Conservation (phyloP, 176 grass and related monocot species). For the Themeda triandra region DNA sequence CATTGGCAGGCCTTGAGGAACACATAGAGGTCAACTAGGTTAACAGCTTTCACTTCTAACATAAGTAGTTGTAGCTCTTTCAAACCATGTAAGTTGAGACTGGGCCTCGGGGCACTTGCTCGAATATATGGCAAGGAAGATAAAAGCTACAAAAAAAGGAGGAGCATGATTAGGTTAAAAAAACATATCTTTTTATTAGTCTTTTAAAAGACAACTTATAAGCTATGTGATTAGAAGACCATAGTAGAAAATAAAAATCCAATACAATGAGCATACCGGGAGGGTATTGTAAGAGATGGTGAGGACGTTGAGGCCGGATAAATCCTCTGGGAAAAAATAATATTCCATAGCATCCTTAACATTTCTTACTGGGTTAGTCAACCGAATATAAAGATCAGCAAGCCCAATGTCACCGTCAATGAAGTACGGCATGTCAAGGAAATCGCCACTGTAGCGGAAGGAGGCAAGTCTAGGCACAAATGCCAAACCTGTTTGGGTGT, state of each 20-base stretch:
- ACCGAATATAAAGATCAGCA: background rate
- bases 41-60: constrained; percentile 41
- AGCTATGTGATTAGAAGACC: background rate
- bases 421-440: background rate
- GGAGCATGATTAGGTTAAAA: background rate
- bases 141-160: background rate
- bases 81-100: background rate
- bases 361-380: background rate
- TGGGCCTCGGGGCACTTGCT: background rate
- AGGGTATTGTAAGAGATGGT: background rate
- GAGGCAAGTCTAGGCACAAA: background rate
- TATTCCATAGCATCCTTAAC: background rate
- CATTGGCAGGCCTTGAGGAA: constrained; percentile 48
- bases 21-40: constrained; percentile 46
- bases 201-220: no score
- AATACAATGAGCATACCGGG: background rate
- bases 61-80: constrained; percentile 40
- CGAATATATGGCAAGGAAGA: background rate
- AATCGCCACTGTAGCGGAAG: background rate
- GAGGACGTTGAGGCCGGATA: background rate
- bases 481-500: background rate
- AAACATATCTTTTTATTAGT: background rate
- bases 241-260: background rate
- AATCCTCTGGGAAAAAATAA: background rate
- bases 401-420: background rate